These are phyloP conservation scores for Emericellopsis atlantica DNA, from an alignment of 2,329 filamentous ascomycete species.

Conservation along the genomic window DNA sequence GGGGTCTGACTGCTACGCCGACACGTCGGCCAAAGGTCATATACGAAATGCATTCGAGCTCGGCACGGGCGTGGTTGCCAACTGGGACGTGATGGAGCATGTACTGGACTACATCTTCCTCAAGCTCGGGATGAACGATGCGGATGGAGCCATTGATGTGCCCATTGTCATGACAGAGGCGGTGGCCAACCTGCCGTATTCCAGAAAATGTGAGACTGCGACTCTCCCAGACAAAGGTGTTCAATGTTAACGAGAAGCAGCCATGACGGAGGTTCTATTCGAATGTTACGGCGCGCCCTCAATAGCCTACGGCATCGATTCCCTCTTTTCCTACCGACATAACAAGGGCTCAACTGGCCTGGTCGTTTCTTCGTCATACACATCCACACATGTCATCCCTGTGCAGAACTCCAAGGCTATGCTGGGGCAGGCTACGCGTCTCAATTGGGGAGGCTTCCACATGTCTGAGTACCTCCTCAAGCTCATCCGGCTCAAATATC, in stretches of 20 bases:
- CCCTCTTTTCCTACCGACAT: conserved; percentile 87
- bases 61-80: conserved; percentile 82
- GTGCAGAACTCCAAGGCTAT: conserved; percentile 79
- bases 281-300: conserved; percentile 90
- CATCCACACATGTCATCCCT: conserved; percentile 88
- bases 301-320: conserved; percentile 88
- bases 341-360: conserved; percentile 82
- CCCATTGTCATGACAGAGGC: conserved; percentile 94
- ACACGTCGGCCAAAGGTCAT: conserved; percentile 84
- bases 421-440: conserved; percentile 69
- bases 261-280: conserved; percentile 95
- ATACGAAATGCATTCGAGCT: conserved; percentile 84
- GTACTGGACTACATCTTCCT: conserved; percentile 89
- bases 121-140: conserved; percentile 76
- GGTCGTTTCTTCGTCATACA: conserved; percentile 84
- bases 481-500: conserved; percentile 83
- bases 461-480: conserved; percentile 84
- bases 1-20: conserved; percentile 84
- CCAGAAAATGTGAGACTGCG: conserved; percentile 59
- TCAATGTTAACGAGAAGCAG: conserved; percentile 28
- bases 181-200: conserved; percentile 81
- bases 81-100: conserved; percentile 97
- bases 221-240: background rate
- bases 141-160: conserved; percentile 62
- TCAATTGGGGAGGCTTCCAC: conserved; percentile 93